Conservation (phyloP, 495 filamentous ascomycete genomes). For the Aspergillus sparsus region DNA sequence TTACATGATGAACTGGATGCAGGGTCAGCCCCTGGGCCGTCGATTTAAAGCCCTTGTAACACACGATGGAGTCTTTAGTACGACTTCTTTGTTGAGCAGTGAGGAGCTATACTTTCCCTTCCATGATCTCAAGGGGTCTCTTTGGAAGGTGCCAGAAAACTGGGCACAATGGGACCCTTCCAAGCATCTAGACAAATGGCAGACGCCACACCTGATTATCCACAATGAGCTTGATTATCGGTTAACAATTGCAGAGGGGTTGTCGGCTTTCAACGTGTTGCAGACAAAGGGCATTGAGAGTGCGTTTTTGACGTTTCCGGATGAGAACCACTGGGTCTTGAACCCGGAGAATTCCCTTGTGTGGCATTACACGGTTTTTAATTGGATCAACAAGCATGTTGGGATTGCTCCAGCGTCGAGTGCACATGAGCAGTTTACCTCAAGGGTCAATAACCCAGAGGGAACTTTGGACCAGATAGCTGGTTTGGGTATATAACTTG, state of each 20-base stretch:
- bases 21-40: slow-evolving; percentile 56
- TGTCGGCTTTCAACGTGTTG: slow-evolving; percentile 86
- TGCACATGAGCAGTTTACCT: slow-evolving; percentile 9
- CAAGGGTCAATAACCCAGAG: slow-evolving; percentile 4
- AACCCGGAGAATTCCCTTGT: slow-evolving; percentile 88
- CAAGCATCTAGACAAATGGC: slow-evolving; percentile 67
- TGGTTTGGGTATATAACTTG: slow-evolving; percentile 26
- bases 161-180: slow-evolving; percentile 87
- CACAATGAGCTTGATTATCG: slow-evolving; percentile 93
- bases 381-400: slow-evolving; percentile 84
- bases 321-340: slow-evolving; percentile 85
- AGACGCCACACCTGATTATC: slow-evolving; percentile 84
- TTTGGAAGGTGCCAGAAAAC: slow-evolving; percentile 70
- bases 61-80: slow-evolving; percentile 88
- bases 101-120: slow-evolving; percentile 91
- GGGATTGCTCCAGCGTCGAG: slow-evolving; percentile 48
- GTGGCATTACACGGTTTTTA: slow-evolving; percentile 87
- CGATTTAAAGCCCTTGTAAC: slow-evolving; percentile 89
- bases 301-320: slow-evolving; percentile 74
- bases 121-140: slow-evolving; percentile 76
- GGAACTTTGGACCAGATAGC: slow-evolving; percentile 25
- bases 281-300: slow-evolving; percentile 60
- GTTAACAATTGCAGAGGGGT: slow-evolving; percentile 77
- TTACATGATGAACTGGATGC: slow-evolving; percentile 75
- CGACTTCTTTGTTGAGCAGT: slow-evolving; percentile 67